Evolutionary conservation across 2,329 filamentous ascomycete genomes (phyloP), one percentile per base, ranked within the genome.

Genomic region (Teratosphaeria pseudoeucalypti): DNA sequence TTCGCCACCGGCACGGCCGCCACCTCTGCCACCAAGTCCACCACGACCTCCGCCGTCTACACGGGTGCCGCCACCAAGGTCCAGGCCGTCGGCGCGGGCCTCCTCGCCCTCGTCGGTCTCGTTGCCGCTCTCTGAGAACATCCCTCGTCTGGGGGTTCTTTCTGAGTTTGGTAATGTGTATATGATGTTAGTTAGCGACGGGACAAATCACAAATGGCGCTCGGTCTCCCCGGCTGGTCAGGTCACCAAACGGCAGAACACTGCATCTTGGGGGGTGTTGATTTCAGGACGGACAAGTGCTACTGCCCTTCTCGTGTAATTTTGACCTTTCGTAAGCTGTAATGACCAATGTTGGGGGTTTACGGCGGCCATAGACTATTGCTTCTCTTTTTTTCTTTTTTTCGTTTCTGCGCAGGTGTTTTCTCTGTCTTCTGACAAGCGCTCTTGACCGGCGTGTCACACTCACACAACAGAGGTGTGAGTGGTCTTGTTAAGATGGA

Each of bases 61-160:
- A 81, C 79, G 61, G 81, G 79, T 59, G 81, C 77, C 67, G 80
- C 79, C 68, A 74, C 75, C 70, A 77, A 79, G 73, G 75, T 73
- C 62, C 49, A 53, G 47, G 74, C 75, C 59, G 76, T 76, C 49
- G 79, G 78, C 69, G 79, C 77, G 61, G 79, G 77, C 67, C 73
- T 83, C 63, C 77, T 79, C 61, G 79, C 77, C 70, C 72, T 82
- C 65, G 74, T 80, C 68, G 81, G 77, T 73, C 74, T 80, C 64
- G 78, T 75, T 64, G 78, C 77, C 68, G 57, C 57, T 52, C 57
- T 61, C 57, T 61, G 57, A 59, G 23, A 23, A 23, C 23, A 52
- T 54, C 43, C 3, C 19, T 32, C 6, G 10, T 2, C 10, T 34
- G 23, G 53, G 53, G 16, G 3, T 5, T 12, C 16, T 23, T 26